phyloP scores from a whole-genome alignment of 2,329 filamentous ascomycete species.

The Curvularia hawaiiensis region DNA sequence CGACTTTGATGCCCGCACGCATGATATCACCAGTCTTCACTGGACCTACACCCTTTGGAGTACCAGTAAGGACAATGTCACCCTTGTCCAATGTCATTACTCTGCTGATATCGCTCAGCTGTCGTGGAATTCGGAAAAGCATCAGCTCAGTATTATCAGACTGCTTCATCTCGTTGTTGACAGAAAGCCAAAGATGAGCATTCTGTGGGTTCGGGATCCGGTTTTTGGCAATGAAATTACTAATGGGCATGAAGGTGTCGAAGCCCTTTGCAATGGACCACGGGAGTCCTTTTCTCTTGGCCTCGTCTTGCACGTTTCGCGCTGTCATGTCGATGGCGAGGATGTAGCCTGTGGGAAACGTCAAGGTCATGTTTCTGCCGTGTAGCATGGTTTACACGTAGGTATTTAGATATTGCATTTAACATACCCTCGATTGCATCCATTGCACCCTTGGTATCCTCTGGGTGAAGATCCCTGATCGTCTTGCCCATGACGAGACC shows the following conservation, averaged over 20 bases:
- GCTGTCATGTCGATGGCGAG: constrained; percentile 97
- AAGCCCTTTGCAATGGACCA: constrained; percentile 98
- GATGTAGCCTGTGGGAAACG: constrained; percentile 69
- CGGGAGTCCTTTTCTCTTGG: constrained; percentile 94
- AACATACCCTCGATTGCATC: constrained; percentile 77
- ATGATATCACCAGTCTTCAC: constrained; percentile 87
- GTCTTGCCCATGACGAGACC: constrained; percentile 85
- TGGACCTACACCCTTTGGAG: constrained; percentile 90
- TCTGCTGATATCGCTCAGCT: constrained; percentile 88
- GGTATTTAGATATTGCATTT: neutral
- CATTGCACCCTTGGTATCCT: constrained; percentile 76
- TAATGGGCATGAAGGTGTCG: constrained; percentile 93
- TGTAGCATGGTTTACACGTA: neutral
- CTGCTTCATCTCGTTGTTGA: constrained; percentile 81
- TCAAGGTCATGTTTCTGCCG: neutral
- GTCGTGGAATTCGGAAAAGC: constrained; percentile 87
- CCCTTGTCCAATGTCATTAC: constrained; percentile 94
- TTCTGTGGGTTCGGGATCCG: constrained; percentile 86
- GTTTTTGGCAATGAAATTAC: constrained; percentile 77
- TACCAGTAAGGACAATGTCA: constrained; percentile 95
- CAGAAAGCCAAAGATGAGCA: constrained; percentile 81
- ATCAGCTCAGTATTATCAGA: constrained; percentile 90
- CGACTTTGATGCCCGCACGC: constrained; percentile 78
- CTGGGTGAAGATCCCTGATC: constrained; percentile 73
- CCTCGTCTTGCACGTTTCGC: constrained; percentile 92